Evolutionary conservation across 192 early-diverging fungal genomes (phyloP).

Genomic region (Backusella luteola): DNA sequence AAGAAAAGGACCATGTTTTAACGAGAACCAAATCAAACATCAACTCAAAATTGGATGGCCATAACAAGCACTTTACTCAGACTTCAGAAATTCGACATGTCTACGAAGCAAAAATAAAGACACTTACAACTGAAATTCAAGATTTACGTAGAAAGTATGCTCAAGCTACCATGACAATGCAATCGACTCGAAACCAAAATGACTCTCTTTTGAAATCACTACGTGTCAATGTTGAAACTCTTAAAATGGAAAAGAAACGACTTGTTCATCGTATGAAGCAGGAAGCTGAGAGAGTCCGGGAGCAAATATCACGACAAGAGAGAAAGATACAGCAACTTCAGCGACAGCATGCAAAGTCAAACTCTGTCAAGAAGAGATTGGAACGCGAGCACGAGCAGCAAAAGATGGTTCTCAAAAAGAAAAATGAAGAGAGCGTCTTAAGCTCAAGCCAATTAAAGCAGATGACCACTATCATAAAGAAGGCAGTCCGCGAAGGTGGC

Average conservation of each 20-base stretch:
- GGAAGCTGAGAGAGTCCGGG: constrained; percentile 60
- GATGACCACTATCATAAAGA: constrained; percentile 49
- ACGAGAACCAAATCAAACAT: background rate
- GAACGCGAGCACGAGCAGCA: constrained; percentile 56
- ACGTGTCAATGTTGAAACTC: constrained; percentile 63
- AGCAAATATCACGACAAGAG: constrained; percentile 54
- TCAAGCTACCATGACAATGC: constrained; percentile 49
- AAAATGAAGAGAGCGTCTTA: constrained; percentile 50
- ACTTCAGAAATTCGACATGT: constrained; percentile 39
- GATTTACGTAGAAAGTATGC: constrained; percentile 56
- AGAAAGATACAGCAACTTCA: constrained; percentile 59
- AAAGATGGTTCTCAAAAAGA: constrained; percentile 54
- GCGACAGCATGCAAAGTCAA: constrained; percentile 52
- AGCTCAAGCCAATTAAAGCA: constrained; percentile 42
- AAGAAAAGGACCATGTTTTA: constrained; percentile 64
- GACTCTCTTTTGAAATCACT: constrained; percentile 63
- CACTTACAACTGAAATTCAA: constrained; percentile 49
- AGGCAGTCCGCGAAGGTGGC: constrained; percentile 36
- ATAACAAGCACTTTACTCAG: background rate
- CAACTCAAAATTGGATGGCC: background rate
- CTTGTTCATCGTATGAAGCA: constrained; percentile 75
- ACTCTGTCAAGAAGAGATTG: constrained; percentile 46
- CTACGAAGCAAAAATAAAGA: constrained; percentile 61
- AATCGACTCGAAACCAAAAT: constrained; percentile 47
- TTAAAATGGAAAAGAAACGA: constrained; percentile 73